Evolutionary conservation across 1,139 yeast genomes (phyloP), one percentile per base, ranked within the genome.

Genomic region (Nakaseomyces glabratus): DNA sequence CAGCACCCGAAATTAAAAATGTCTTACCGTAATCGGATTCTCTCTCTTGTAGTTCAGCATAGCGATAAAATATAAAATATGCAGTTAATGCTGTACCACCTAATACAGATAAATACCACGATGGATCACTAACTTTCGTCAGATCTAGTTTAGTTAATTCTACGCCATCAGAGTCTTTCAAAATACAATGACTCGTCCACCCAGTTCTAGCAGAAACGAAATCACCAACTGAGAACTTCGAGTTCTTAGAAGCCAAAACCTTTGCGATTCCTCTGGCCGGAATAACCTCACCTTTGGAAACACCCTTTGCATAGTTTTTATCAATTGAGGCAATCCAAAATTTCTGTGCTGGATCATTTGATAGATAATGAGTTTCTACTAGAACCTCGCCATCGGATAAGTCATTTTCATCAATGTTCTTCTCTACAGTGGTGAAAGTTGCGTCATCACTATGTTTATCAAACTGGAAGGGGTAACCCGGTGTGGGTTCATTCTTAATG

Each of bases 301-400:
- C 62, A 10, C 76, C 73, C 4, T 64, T 61, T 7, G 63, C 57
- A 49, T 76, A 76, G 38, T 65, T 60, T 44, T 67, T 61, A 33
- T 58, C 63, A 4, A 62, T 59, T 12, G 66, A 55, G 11, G 63
- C 54, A 37, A 76, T 73, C 79, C 81, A 76, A 34, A 68, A 66
- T 54, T 77, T 70, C 51, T 75, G 82, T 8, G 79, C 71, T 11
- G 84, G 82, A 50, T 76, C 84, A 47, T 76, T 74, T 24, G 82
- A 73, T n/a, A 76, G 49, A 39, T 65, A 66, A 32, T 69, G 44
- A 5, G 64, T 55, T 52, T 71, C 68, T 18, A 74, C 61, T 22
- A 73, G 58, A 6, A 74, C 41, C 42, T 74, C 68, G 26, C 65
- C 70, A 1, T 62, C 65, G 38, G 62, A 47, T 35, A 72, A 49